Evolutionary conservation across 306 rosid species (phyloP).

Genomic region (Fragaria ananassa): DNA sequence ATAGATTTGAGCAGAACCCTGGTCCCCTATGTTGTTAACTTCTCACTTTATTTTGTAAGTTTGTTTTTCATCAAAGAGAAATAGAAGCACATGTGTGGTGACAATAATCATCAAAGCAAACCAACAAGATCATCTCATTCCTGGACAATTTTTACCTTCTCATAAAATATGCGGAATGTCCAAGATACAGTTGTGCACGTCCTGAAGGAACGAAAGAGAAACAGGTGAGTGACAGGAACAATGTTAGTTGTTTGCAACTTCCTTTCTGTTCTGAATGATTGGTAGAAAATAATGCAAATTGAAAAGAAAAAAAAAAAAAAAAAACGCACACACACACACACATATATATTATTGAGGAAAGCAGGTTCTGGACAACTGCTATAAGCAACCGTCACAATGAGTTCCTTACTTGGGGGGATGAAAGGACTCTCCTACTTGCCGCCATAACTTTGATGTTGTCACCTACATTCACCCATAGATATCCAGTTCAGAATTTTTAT

Average conservation of each 20-base stretch:
- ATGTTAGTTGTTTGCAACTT: background rate
- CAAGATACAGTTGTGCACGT: conserved; percentile 90
- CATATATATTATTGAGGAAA: background rate
- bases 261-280: background rate
- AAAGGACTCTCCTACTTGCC: conserved; percentile 93
- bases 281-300: background rate
- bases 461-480: conserved; percentile 46
- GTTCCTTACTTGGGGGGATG: conserved; percentile 79
- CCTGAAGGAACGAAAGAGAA: conserved; percentile 45
- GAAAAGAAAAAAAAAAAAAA: no score
- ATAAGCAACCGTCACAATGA: conserved; percentile 2
- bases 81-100: background rate
- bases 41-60: background rate
- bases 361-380: conserved; percentile 19
- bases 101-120: background rate
- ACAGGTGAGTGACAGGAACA: conserved; percentile 21
- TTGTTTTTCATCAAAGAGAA: background rate
- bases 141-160: conserved; percentile 54
- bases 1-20: background rate
- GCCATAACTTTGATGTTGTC: conserved; percentile 78
- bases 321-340: no score
- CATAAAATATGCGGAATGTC: conserved; percentile 84
- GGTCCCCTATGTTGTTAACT: background rate
- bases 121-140: background rate
- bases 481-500: background rate